Base-by-base conservation (phyloP, 768 basidiomycete genomes). In the Peribolospora kevripleyi region DNA sequence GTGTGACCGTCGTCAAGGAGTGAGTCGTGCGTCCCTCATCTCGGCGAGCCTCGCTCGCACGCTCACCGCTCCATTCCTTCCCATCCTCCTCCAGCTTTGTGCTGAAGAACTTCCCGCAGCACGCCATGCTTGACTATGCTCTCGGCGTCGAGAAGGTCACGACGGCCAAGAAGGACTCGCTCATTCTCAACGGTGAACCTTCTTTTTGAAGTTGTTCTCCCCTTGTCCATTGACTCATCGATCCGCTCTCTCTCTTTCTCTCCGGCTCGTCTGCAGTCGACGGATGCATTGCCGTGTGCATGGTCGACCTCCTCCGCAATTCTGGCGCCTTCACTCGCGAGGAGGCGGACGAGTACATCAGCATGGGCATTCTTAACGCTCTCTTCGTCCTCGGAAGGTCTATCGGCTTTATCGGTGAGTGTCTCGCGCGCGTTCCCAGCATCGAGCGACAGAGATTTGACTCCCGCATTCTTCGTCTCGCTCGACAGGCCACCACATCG, bases 81-180 rank as follows among this genome's bases (percentile, higher is more conserved):
- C 3, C 9, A 6, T 13, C 3, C 65, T 62, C 66, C 67, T 65
- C 66, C 64, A 40, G 69, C 72, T 98, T 83, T 63, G 91, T 91
- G 57, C 72, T 67, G 72, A 87, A 91, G 72, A 71, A 91, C 75
- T 98, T 98, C 84, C 91, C 91, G 3, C 81, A 79, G 64, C 87
- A 90, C 72, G 79, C 77, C 60, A 73, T 91, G 60, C 78, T 91
- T 62, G 63, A 65, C 57, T 65, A 65, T 60, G 91, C 90, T 10
- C 77, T 95, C 57, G 87, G 85, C 47, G 88, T 93, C 59, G 91
- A 98, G 76, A 87, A 84, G 70, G 90, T 97, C 57, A 95, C 91
- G 46, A 88, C 87, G 48, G 72, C 85, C 54, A 98, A 98, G 80
- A 93, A 95, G 74, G 88, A 91, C 68, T 48, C 54, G 78, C 78